Conservation (phyloP, 257 asterid species). For the Ilex aquifolium region DNA sequence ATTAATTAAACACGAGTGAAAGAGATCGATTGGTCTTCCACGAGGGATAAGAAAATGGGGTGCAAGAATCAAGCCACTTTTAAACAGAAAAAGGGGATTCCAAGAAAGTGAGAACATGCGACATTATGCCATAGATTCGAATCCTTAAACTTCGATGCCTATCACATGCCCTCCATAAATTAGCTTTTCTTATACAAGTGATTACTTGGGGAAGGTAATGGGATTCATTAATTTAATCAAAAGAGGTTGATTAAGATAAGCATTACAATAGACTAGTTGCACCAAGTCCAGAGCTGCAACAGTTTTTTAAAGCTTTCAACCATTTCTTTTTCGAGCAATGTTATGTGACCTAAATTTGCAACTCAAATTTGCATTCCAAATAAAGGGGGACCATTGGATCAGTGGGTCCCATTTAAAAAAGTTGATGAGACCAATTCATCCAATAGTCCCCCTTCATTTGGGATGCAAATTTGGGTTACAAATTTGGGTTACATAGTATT, state of each 20-base stretch:
- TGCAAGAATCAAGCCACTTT: not conserved
- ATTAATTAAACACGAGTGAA: constrained; percentile 19
- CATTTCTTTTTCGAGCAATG: too few species aligned
- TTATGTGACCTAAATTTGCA: too few species aligned
- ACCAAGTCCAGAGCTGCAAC: constrained; percentile 24
- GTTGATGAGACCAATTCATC: too few species aligned
- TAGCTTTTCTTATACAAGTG: constrained; percentile 14
- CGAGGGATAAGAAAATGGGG: not conserved
- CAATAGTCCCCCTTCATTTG: too few species aligned
- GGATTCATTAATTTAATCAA: constrained; percentile 24
- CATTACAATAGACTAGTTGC: constrained; percentile 14
- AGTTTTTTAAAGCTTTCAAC: constrained; percentile 14
- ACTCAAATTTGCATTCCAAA: too few species aligned
- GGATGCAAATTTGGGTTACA: too few species aligned
- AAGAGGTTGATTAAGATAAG: constrained; percentile 34
- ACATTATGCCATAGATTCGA: constrained; percentile 26
- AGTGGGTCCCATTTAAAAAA: too few species aligned
- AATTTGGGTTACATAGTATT: too few species aligned
- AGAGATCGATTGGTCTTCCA: constrained; percentile 7
- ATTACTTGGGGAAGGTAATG: constrained; percentile 24
- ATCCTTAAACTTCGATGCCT: constrained; percentile 22
- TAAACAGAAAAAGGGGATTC: not conserved
- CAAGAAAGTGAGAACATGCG: constrained; percentile 29
- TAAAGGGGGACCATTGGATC: too few species aligned
- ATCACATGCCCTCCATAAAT: too few species aligned